Base-by-base conservation (phyloP, 1,284 basidiomycete genomes). In the Irpex sp. region DNA sequence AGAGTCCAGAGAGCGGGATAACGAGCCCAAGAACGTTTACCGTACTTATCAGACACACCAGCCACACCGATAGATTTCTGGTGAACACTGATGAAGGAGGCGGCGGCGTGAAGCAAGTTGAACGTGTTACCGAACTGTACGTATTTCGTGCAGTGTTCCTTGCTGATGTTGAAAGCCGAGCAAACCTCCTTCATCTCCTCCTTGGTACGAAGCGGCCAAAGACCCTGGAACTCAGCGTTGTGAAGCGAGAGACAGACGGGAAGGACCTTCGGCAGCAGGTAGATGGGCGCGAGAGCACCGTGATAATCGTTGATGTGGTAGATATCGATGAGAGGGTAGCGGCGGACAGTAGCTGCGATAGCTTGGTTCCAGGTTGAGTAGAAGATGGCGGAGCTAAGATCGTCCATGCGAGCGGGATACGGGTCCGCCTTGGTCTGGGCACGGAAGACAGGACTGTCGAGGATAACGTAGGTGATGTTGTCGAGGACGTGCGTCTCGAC, bases 181-280 rank as follows among this genome's bases (percentile, higher is more conserved):
- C 94, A 97, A 56, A 97, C 94, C 74, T 97, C 94, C 80, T 95
- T 96, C 92, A 95, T 95, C 76, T 96, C 94, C 73, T 96, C 94
- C 80, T 97, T 96, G 50, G 94, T 96, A 60, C 94, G 88, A 35
- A 96, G 83, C 9, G 94, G 94, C 94, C 94, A 96, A 26, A 96
- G 83, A 78, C 94, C 94, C 74, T 97, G 94, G 83, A 96, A 97
- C 76, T 97, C 94, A 72, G 94, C 94, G 68, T 96, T 97, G 81
- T 97, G 94, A 21, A 97, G 83, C n/a, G 94, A 96, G 39, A 96
- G 80, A 77, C 94, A 96, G 68, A 89, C 85, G 0, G 94, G 94
- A 58, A 96, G 78, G 64, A 97, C 88, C 76, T 93, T 93, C 53
- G 94, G 94, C 13, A 97, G 83, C 17, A 97, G 83, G 73, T 96